These are phyloP conservation scores for Pestalotiopsis sp. DNA, from an alignment of 2,329 filamentous ascomycete genomes.

Conservation along the genomic window DNA sequence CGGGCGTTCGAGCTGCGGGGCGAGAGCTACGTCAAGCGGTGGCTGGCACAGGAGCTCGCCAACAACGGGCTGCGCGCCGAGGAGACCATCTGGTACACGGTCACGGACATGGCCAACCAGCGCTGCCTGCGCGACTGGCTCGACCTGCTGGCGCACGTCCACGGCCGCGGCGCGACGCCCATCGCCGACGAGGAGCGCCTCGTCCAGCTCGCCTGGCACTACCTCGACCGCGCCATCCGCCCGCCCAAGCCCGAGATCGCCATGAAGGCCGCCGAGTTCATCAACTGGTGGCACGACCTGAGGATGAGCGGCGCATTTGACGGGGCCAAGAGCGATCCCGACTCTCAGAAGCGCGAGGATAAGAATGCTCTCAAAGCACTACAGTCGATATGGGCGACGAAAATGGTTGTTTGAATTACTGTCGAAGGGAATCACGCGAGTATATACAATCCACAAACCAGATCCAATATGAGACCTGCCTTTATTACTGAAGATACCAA, in stretches of 20 bases:
- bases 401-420: neutral
- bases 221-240: slow-evolving; percentile 26
- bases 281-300: slow-evolving; percentile 19
- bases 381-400: neutral
- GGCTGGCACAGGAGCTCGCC: slow-evolving; percentile 20
- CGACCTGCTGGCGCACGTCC: slow-evolving; percentile 17
- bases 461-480: neutral
- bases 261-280: slow-evolving; percentile 20
- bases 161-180: slow-evolving; percentile 16
- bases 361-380: neutral
- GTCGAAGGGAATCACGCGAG: neutral
- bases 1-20: slow-evolving; percentile 17
- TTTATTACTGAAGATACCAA: neutral
- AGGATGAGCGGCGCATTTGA: slow-evolving; percentile 18
- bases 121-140: slow-evolving; percentile 25
- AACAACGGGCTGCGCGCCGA: slow-evolving; percentile 16
- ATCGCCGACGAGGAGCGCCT: slow-evolving; percentile 23
- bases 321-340: slow-evolving; percentile 15
- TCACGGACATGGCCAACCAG: slow-evolving; percentile 15
- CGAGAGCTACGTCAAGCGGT: slow-evolving; percentile 21
- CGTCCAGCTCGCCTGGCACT: slow-evolving; percentile 27
- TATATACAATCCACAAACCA: neutral
- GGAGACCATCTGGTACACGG: slow-evolving; percentile 26
- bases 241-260: slow-evolving; percentile 16
- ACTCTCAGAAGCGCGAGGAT: slow-evolving; percentile 19